phyloP scores from a whole-genome alignment of 352 stramenopile species.

The Pythium volutum region DNA sequence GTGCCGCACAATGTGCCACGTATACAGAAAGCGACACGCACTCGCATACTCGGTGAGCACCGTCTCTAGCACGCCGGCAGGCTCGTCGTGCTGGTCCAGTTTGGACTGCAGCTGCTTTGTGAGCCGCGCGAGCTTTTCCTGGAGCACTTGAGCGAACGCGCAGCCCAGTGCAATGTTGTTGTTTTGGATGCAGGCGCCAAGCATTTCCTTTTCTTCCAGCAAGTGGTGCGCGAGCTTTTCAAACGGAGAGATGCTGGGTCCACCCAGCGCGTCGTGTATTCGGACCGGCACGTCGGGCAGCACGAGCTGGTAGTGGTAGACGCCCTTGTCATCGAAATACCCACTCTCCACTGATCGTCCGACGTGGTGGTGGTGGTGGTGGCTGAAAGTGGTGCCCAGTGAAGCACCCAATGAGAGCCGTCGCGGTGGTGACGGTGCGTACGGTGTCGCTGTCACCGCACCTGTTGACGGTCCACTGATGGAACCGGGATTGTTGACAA shows the following conservation, averaged over 20 bases:
- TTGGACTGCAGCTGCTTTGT: slow-evolving; percentile 28
- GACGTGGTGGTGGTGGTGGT: not conserved
- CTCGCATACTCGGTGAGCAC: slow-evolving; percentile 60
- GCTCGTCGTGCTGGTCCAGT: slow-evolving; percentile 26
- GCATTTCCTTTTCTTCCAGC: slow-evolving; percentile 67
- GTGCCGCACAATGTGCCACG: slow-evolving; percentile 62
- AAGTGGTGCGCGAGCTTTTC: slow-evolving; percentile 70
- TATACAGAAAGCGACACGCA: slow-evolving; percentile 50
- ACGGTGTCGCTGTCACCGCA: not conserved
- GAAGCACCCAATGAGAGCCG: slow-evolving; percentile 9
- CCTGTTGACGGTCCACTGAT: slow-evolving; percentile 2
- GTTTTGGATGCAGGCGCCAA: slow-evolving; percentile 61
- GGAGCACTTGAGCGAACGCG: slow-evolving; percentile 62
- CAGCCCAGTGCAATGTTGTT: slow-evolving; percentile 56
- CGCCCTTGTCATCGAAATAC: slow-evolving; percentile 28
- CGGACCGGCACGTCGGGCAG: slow-evolving; percentile 6
- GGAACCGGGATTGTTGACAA: not conserved
- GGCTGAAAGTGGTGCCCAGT: not conserved
- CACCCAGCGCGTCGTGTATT: not conserved
- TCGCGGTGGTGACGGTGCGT: not conserved
- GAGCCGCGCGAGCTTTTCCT: slow-evolving; percentile 55
- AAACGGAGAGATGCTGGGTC: slow-evolving; percentile 39
- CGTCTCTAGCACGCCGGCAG: slow-evolving; percentile 33
- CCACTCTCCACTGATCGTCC: slow-evolving; percentile 5
- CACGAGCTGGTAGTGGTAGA: slow-evolving; percentile 23